Evolutionary conservation across 2,329 filamentous ascomycete species (phyloP), one percentile per base, ranked within the genome.

Genomic region (Fusarium sp.): DNA sequence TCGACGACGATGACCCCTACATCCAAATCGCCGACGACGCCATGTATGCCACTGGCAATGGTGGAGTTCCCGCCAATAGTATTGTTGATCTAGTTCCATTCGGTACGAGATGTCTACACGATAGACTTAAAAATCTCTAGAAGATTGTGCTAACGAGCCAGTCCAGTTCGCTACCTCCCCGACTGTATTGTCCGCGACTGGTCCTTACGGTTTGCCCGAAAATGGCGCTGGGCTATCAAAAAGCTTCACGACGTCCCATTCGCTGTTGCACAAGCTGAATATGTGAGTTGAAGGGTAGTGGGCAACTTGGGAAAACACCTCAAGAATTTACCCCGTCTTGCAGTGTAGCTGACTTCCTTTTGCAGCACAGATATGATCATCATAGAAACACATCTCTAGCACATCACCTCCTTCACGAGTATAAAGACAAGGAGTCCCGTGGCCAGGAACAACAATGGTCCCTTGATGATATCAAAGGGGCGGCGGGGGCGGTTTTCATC

Each of bases 381-480:
- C 41, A 53, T n/a, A 59, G 65, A 44, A 76, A 75, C 50, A 61
- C 55, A 13, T 80, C 78, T 42, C 51, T 80, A 13, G 78, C 77
- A 33, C 75, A 80, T 35, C 67, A 71, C 38, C 61, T 80, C n/a
- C 61, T 80, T 15, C 61, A 55, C 11, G 36, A 63, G 24, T 64
- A 77, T 48, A 71, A 57, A 22, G 38, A 61, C 5, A 77, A 72
- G 20, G 61, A 77, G 31, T 41, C 38, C 13, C 50, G 56, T 11
- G 69, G 62, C 3, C 48, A 56, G 14, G 58, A 68, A 16, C 68
- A 76, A 59, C 66, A 73, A n/a, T 78, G 77, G 77, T 67, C 81
- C 2, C 76, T 84, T 22, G 81, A 81, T 20, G 85, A 87, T 68
- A 85, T 88, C 74, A 86, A 86, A 75, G 86, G 86, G 33, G 85